phyloP scores from a whole-genome alignment of 2,329 filamentous ascomycete genomes.

The Emergomyces africanus region DNA sequence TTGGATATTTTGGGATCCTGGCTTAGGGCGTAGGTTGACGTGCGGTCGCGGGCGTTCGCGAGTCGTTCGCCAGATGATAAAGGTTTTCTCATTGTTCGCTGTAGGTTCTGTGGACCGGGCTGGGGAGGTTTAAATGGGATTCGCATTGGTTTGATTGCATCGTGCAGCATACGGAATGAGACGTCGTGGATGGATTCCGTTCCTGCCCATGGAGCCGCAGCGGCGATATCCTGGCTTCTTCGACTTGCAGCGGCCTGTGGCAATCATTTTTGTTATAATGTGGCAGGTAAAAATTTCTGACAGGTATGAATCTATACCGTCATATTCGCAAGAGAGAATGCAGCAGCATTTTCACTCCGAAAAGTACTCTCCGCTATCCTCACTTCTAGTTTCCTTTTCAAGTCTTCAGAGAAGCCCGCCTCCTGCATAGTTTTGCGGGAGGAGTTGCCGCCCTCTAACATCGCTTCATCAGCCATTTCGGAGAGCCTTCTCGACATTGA shows the following conservation, averaged over 20 bases:
- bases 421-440: slow-evolving; percentile 46
- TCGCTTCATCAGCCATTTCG: slow-evolving; percentile 47
- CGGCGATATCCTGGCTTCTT: slow-evolving; percentile 56
- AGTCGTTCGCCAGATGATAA: slow-evolving; percentile 38
- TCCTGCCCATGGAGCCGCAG: slow-evolving; percentile 63
- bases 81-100: slow-evolving; percentile 32
- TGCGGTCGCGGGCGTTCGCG: slow-evolving; percentile 46
- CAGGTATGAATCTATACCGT: slow-evolving; percentile 26
- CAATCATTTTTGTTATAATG: not conserved
- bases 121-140: slow-evolving; percentile 29
- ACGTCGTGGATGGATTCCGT: slow-evolving; percentile 61
- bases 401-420: slow-evolving; percentile 49
- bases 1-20: slow-evolving; percentile 49
- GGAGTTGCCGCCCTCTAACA: slow-evolving; percentile 42
- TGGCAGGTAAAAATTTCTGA: not conserved
- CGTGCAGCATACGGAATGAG: slow-evolving; percentile 65
- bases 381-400: slow-evolving; percentile 46
- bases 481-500: slow-evolving; percentile 47
- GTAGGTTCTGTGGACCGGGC: slow-evolving; percentile 31
- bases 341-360: slow-evolving; percentile 38
- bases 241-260: slow-evolving; percentile 46
- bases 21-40: slow-evolving; percentile 41
- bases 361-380: slow-evolving; percentile 43
- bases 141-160: slow-evolving; percentile 46
- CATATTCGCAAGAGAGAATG: slow-evolving; percentile 41